Base-by-base conservation (phyloP, 192 early-diverging fungal genomes). In the Backusella psychrophila region DNA sequence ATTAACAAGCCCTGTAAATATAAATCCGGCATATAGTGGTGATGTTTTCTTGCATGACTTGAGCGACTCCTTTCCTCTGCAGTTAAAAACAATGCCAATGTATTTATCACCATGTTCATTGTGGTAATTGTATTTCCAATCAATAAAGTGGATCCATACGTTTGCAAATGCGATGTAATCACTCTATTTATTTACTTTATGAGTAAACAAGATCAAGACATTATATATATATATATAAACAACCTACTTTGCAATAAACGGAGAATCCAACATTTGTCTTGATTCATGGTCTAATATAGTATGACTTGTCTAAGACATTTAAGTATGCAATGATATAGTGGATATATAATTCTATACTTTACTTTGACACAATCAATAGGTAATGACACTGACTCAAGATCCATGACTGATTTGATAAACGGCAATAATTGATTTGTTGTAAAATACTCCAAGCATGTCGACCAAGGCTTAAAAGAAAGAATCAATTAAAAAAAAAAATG, bases 71-170 rank as follows among this genome's bases (percentile, higher is more conserved):
- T 73, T 72, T 88, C 87, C 33, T 84, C 87, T 5, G 82, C 66
- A 1, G 83, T 82, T 15, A 88, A 71, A 46, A 85, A 88, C 4
- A 88, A 39, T 9, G 87, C 87, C 17, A 88, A 56, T 8, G 87
- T 88, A 39, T 88, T 88, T 72, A 88, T 88, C 56, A 87, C 87
- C 82, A 84, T 88, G 66, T 88, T 88, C 87, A 88, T 88, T 31
- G 78, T 83, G 14, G 84, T 86, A 4, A 88, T 78, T 15, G 84
- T 88, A 35, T 83, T 84, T 34, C 87, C 87, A 2, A 88, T 75
- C 21, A 88, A 75, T 6, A 88, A 72, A 0, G 87, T 86, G 0
- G 85, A 88, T 14, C 84, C 85, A 52, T 83, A 78, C 0, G 87
- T 86, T 67, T 86, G 87, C 6, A 88, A 74, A 67, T 88, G 87